Evolutionary conservation across 352 stramenopile genomes (phyloP).

Genomic region (Globisporangium lucens): DNA sequence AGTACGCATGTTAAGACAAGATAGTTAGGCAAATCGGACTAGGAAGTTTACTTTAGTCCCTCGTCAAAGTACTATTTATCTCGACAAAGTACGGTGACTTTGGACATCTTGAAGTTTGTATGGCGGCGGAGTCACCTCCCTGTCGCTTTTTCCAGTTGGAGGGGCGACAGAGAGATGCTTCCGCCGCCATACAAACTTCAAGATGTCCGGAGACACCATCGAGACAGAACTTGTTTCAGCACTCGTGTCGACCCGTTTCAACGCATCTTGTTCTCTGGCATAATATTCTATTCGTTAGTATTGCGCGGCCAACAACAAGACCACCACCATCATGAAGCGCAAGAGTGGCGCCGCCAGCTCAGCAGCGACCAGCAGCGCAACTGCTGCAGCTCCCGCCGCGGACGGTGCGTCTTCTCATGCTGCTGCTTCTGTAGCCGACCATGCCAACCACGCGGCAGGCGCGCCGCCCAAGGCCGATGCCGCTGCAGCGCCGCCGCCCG

Average conservation of each 20-base stretch:
- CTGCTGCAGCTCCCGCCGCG: neutral
- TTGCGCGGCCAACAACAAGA: neutral
- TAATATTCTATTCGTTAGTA: conserved; percentile 14
- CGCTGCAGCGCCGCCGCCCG: conserved; percentile 5
- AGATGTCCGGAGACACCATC: neutral
- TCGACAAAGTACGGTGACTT: too few species aligned
- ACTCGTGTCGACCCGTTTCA: too few species aligned
- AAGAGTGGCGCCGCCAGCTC: conserved; percentile 2
- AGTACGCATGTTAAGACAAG: too few species aligned
- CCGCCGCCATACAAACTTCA: too few species aligned
- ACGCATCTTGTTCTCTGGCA: neutral
- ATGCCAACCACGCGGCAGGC: neutral
- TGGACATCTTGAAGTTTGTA: too few species aligned
- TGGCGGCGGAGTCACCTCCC: too few species aligned
- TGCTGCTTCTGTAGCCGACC: neutral
- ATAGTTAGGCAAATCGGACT: too few species aligned
- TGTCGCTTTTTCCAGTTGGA: too few species aligned
- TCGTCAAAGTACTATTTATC: too few species aligned
- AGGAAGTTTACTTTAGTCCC: too few species aligned
- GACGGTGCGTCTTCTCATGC: neutral
- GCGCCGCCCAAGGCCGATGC: neutral
- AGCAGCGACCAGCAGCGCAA: neutral
- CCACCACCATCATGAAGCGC: conserved; percentile 7
- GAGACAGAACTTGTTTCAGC: too few species aligned
- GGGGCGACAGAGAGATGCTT: too few species aligned